Percentiles rank a stretch among this genome's conserved stretches.
These are phyloP conservation scores for Amanita jacksonii DNA, from an alignment of 768 basidiomycete genomes.

Conservation along the genomic window DNA sequence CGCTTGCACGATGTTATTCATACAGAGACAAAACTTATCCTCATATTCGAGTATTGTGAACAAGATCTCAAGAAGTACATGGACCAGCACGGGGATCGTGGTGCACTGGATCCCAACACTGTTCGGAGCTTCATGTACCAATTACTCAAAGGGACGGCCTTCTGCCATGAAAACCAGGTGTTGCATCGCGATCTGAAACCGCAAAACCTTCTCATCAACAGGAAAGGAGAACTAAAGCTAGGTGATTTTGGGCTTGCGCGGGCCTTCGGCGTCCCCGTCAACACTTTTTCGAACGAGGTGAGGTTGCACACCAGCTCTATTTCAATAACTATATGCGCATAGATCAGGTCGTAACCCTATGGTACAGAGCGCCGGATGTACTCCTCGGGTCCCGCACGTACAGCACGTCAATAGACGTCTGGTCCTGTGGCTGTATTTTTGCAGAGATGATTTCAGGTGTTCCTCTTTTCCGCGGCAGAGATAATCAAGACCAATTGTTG, in stretches of 20 bases:
- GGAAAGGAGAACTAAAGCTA: conserved; percentile 92
- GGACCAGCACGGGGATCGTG: conserved; percentile 95
- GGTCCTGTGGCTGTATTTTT: conserved; percentile 99
- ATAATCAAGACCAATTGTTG: conserved; percentile 95
- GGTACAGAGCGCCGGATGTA: conserved; percentile 98
- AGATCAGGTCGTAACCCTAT: conserved; percentile 85
- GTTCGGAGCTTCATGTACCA: conserved; percentile 99
- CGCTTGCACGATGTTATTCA: conserved; percentile 98
- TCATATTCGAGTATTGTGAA: conserved; percentile 98
- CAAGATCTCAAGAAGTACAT: conserved; percentile 99
- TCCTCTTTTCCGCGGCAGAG: conserved; percentile 92
- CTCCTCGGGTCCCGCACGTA: conserved; percentile 95
- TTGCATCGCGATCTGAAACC: conserved; percentile 97
- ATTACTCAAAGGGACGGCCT: conserved; percentile 92
- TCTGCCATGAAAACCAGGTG: conserved; percentile 98
- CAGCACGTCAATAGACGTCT: conserved; percentile 96
- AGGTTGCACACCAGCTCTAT: conserved; percentile 6
- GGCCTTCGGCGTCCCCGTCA: conserved; percentile 97
- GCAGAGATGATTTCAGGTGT: conserved; percentile 99
- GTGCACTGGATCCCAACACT: conserved; percentile 82
- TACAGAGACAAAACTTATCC: conserved; percentile 94
- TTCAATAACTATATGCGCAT: conserved; percentile 4
- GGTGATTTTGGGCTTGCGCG: conserved; percentile 97
- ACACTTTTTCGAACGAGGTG: conserved; percentile 97
- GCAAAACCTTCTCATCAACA: conserved; percentile 95